Evolutionary conservation across 2,329 filamentous ascomycete genomes (phyloP), one percentile per base, ranked within the genome.

Genomic region (Aspergillus aculeatinus): DNA sequence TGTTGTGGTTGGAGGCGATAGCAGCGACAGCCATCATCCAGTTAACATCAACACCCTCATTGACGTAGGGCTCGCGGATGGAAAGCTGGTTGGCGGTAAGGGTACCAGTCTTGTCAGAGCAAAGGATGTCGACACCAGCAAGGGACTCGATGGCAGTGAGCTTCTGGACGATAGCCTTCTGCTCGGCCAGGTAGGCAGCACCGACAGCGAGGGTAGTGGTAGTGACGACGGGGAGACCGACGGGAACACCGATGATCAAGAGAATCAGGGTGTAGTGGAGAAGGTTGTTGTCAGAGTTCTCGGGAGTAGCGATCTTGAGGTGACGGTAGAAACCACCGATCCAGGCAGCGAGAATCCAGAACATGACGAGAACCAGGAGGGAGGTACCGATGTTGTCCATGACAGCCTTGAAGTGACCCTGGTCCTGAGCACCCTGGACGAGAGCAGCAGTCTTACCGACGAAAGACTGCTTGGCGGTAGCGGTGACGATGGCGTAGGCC

Each of bases 1-100:
- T 82, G 80, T 91, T 91, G 82, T 91, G 89, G 63, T 89, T 91
- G 55, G 88, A 91, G 60, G 89, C 89, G 58, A 91, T 84, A 62
- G 89, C 89, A 61, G 89, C 89, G 62, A 90, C 89, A 65, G 89
- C 88, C 89, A 91, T 91, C 88, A 91, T 91, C 88, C 88, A 91
- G 81, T 91, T 89, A 76, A 91, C 86, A 77, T 91, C 88, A 72
- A 90, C 85, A 69, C 89, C 89, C 76, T 91, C 89, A 62, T 87
- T 85, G 60, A 91, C 88, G 77, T 88, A 91, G 21, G 89, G 89
- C 73, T 91, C 89, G 74, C 89, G 88, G 72, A 91, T 89, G 71
- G 85, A 88, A 56, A 91, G 83, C 81, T 91, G 88, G 68, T 75
- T 75, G 51, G 73, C 73, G 64, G 73, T 75, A 58, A 91, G 82